Evolutionary conservation across 176 grass and related monocot genomes (phyloP), one percentile per base, ranked within the genome.

Genomic region (Chloris gayana): DNA sequence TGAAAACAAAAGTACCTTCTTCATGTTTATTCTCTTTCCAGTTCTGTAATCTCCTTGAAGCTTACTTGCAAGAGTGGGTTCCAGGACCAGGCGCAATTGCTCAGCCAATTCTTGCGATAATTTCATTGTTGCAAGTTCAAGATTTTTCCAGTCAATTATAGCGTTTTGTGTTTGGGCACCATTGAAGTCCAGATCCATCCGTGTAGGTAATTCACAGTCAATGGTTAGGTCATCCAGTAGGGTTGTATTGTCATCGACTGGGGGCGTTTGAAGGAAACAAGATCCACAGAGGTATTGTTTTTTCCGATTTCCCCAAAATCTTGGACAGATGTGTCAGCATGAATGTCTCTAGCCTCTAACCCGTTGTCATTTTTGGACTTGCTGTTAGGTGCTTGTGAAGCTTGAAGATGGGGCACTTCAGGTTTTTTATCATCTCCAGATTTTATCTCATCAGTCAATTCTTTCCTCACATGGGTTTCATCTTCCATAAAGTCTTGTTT

Each of bases 1-100:
- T 6, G 39, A 35, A 58, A 78, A 66, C 7, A 88, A 17, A 82
- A 78, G 81, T 85, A 98, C 95, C 95, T 98, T 98, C 72, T 95
- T 98, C 92, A 98, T 98, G 80, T 98, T 98, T 82, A 98, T 95
- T 80, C 92, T 91, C 60, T 98, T 98, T 89, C 95, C 95, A 91
- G 95, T 98, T 86, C 90, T 88, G 79, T 98, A 98, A 91, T 98
- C 95, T 45, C 95, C 95, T 86, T 98, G 92, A 79, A 98, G 95
- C 57, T 98, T 98, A 76, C 95, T 98, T 39, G 95, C 95, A 18
- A 98, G 83, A 79, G 95, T 95, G n/a, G 92, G 92, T 85, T 98
- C 92, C 92, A 98, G 84, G 47, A 98, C 90, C 68, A 95, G 84
- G n/a, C 95, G 92, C 67, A 98, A 88, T 74, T 98, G 95, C 88